These are phyloP conservation scores for Wickerhamiella sorbophila DNA, from an alignment of 805 yeast genomes.

Conservation along the genomic window DNA sequence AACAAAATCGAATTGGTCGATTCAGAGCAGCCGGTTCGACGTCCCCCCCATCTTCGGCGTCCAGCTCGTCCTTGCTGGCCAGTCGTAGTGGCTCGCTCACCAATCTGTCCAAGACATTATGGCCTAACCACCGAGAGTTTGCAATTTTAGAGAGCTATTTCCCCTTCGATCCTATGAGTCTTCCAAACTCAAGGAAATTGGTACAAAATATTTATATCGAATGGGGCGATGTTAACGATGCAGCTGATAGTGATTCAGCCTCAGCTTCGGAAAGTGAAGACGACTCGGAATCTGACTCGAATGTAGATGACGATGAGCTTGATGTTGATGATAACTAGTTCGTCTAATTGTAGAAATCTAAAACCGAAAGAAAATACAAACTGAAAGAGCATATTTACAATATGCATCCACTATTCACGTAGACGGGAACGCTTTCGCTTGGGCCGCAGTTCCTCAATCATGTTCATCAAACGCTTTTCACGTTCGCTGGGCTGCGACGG, in stretches of 20 bases:
- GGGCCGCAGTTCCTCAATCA: constrained; percentile 11
- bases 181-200: constrained; percentile 43
- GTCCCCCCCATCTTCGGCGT: constrained; percentile 4
- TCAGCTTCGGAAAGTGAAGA: constrained; percentile 31
- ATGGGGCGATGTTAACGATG: constrained; percentile 66
- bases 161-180: constrained; percentile 85
- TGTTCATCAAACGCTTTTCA: constrained; percentile 13
- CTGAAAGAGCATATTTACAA: not conserved
- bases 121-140: constrained; percentile 57
- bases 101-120: constrained; percentile 30
- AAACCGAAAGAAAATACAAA: too few species aligned
- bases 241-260: constrained; percentile 31
- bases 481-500: constrained; percentile 16
- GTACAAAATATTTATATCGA: constrained; percentile 53
- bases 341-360: not conserved
- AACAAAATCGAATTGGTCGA: constrained; percentile 67
- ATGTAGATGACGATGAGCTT: not conserved
- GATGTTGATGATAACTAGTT: not conserved
- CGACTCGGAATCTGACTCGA: constrained; percentile 9
- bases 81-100: constrained; percentile 17
- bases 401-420: constrained; percentile 5
- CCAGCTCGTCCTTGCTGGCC: constrained; percentile 2
- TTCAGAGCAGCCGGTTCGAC: constrained; percentile 27
- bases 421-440: constrained; percentile 10
- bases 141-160: constrained; percentile 86